Base-by-base conservation (phyloP, 345 rosid genomes). In the Clausena lansium region DNA sequence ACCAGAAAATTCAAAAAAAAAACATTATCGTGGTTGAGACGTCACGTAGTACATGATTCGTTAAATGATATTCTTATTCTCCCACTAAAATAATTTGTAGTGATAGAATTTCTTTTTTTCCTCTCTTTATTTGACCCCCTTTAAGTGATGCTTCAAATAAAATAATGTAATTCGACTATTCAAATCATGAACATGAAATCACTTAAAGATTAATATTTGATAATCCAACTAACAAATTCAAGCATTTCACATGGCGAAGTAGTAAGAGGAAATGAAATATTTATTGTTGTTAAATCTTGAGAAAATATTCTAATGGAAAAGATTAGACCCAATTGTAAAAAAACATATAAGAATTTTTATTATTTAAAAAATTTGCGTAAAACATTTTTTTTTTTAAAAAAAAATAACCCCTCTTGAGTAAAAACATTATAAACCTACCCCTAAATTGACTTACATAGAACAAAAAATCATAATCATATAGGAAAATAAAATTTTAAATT, bases 1-100 rank as follows among this genome's bases (percentile, higher is more conserved):
- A 50, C 39, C 78, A n/a, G n/a, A n/a, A n/a, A n/a, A n/a, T 24
- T 7, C 67, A 79, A 79, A 74, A 74, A 13, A 71, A 80, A 77
- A 71, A 74, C 65, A 80, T 77, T 59, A 77, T 77, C 71, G 82
- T 67, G 83, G 76, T 80, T 22, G 81, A 71, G 58, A 87, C 33
- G 78, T 71, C 81, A 75, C 36, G 80, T 24, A 80, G 82, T 57
- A 27, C 41, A 28, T 3, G 74, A 83, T 73, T 76, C 73, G 19
- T 22, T 45, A 17, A 3, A 22, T 60, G 13, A 52, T 52, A 54
- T 35, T 7, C 13, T 8, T 63, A 8, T 45, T 28, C 66, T 32
- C 2, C 2, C 9, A 32, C 14, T 39, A n/a, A 32, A 24, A 14
- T 38, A 19, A 3, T 22, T 17, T 50, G 33, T n/a, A 6, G 6